These are phyloP conservation scores for Coemansia sp. DNA, from an alignment of 192 early-diverging fungal genomes.

Conservation along the genomic window DNA sequence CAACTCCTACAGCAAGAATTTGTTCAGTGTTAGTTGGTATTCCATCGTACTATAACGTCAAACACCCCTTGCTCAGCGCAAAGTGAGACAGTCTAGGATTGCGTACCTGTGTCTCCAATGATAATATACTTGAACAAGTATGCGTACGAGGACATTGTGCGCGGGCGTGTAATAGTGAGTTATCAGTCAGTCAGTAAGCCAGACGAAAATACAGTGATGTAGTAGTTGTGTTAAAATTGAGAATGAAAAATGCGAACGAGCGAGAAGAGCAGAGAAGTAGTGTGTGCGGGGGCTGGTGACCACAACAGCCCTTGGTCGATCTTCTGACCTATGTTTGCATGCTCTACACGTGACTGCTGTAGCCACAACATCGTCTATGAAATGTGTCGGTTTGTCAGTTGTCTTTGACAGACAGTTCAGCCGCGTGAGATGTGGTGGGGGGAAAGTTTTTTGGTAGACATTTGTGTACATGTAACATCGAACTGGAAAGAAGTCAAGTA, in stretches of 20 bases:
- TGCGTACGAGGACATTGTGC: conserved; percentile 53
- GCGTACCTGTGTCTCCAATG: conserved; percentile 73
- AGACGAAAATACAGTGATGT: conserved; percentile 14
- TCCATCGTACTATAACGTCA: not conserved
- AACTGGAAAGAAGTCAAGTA: not conserved
- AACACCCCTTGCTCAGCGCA: not conserved
- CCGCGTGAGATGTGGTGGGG: not conserved
- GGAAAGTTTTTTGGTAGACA: not conserved
- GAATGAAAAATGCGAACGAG: conserved; percentile 7
- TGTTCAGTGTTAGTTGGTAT: not conserved
- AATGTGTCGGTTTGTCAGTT: not conserved
- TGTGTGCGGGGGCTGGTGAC: not conserved
- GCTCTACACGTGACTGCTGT: conserved; percentile 4
- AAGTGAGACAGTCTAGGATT: not conserved
- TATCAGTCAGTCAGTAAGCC: not conserved
- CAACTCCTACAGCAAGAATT: conserved; percentile 62
- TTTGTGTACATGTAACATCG: not conserved
- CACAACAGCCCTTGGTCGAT: not conserved
- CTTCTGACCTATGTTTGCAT: conserved; percentile 13
- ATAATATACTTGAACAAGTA: conserved; percentile 76
- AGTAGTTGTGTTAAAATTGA: not conserved
- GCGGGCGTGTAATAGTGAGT: not conserved
- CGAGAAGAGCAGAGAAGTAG: conserved; percentile 2
- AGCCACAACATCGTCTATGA: not conserved
- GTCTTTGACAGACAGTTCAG: not conserved